Percentiles rank a stretch among this genome's conserved stretches.
These are phyloP conservation scores for Phyllostachys edulis DNA, from an alignment of 176 grass and related monocot species.

Conservation along the genomic window DNA sequence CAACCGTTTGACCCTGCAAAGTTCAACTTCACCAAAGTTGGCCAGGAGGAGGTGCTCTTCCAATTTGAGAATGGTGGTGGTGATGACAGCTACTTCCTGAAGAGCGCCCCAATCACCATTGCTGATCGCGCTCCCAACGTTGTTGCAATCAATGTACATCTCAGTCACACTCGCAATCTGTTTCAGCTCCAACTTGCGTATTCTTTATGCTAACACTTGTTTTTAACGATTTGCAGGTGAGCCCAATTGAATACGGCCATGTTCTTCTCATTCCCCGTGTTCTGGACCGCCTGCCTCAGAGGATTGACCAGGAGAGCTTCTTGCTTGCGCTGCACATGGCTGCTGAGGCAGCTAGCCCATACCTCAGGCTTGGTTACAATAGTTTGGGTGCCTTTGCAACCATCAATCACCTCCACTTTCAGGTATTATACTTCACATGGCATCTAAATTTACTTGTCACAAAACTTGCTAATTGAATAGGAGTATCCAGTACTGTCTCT, in stretches of 20 bases:
- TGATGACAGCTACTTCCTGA: constrained; percentile 43
- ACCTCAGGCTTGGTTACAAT: constrained; percentile 94
- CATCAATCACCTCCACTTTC: constrained; percentile 96
- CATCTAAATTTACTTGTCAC: background rate
- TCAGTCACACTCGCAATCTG: background rate
- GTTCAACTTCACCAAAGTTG: constrained; percentile 91
- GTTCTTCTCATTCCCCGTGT: constrained; percentile 85
- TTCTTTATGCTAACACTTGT: constrained; percentile 5
- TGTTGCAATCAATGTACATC: constrained; percentile 68
- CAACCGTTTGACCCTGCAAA: constrained; percentile 79
- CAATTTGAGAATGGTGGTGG: constrained; percentile 50
- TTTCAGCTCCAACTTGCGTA: constrained; percentile 24
- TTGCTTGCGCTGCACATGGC: constrained; percentile 83
- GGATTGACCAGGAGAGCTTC: constrained; percentile 71
- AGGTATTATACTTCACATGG: constrained; percentile 59
- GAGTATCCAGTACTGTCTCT: constrained; percentile 1
- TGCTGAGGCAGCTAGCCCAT: constrained; percentile 59
- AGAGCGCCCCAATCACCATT: constrained; percentile 25
- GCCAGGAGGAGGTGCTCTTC: constrained; percentile 80
- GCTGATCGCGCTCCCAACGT: constrained; percentile 43
- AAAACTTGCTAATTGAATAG: background rate
- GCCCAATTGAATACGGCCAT: constrained; percentile 89
- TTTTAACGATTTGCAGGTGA: constrained; percentile 59
- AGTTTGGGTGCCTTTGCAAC: constrained; percentile 96
- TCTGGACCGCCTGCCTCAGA: constrained; percentile 76